Evolutionary conservation across 129 eudicot genomes (phyloP).

Genomic region (Lactuca sativa): DNA sequence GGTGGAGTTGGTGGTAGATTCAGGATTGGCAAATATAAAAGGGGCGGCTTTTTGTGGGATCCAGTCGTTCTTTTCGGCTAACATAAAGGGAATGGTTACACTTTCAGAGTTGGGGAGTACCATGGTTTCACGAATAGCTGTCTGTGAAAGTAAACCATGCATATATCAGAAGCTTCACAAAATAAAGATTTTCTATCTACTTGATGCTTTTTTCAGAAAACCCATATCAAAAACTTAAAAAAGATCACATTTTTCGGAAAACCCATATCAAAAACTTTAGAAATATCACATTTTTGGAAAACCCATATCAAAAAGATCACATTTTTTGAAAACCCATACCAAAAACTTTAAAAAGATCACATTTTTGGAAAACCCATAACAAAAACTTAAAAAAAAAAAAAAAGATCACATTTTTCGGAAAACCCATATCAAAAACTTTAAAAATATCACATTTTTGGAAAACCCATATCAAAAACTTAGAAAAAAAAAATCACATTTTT

Average conservation of each 20-base stretch:
- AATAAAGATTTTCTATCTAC: background rate
- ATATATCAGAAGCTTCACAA: slow-evolving; percentile 7
- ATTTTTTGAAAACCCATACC: too few species aligned
- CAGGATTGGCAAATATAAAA: slow-evolving; percentile 65
- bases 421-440: too few species aligned
- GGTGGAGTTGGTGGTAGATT: slow-evolving; percentile 22
- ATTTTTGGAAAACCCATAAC: background rate
- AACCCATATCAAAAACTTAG: too few species aligned
- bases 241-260: background rate
- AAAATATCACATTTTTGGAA: too few species aligned
- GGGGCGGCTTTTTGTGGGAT: slow-evolving; percentile 74
- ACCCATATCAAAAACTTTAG: background rate
- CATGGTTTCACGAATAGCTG: slow-evolving; percentile 77
- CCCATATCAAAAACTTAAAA: background rate
- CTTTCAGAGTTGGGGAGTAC: slow-evolving; percentile 86
- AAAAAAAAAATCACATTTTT: too few species aligned
- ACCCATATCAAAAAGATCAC: too few species aligned
- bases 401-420: too few species aligned
- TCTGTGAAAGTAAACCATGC: slow-evolving; percentile 40
- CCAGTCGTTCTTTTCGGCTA: slow-evolving; percentile 94
- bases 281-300: too few species aligned
- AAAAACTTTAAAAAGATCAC: background rate
- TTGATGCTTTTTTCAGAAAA: background rate
- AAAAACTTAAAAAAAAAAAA: background rate
- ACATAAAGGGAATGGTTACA: slow-evolving; percentile 66